These are phyloP conservation scores for Fusarium chlamydosporum DNA, from an alignment of 2,329 filamentous ascomycete genomes.

Conservation along the genomic window DNA sequence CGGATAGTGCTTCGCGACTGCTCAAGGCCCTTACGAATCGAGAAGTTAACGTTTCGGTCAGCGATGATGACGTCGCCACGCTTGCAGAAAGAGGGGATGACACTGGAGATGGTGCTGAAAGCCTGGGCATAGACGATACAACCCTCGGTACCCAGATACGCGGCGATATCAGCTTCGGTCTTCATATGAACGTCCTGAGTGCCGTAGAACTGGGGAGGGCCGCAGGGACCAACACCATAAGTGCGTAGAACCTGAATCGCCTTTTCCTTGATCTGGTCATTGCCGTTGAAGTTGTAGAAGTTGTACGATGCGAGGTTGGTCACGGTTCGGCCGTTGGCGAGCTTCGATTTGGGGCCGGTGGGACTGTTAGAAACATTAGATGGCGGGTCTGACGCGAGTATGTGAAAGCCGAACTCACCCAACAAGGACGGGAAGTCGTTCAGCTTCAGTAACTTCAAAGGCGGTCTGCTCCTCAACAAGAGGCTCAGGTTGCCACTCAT, in stretches of 20 bases:
- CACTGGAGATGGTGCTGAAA: constrained; percentile 96
- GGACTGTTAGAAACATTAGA: constrained; percentile 59
- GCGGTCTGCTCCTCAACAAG: constrained; percentile 80
- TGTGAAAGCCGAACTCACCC: constrained; percentile 70
- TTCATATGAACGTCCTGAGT: constrained; percentile 99
- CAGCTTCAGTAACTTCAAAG: constrained; percentile 84
- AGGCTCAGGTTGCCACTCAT: constrained; percentile 96
- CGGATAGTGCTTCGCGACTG: constrained; percentile 90
- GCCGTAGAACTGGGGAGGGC: constrained; percentile 97
- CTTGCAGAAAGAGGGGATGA: constrained; percentile 97
- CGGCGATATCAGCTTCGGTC: constrained; percentile 92
- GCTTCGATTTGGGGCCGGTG: constrained; percentile 89
- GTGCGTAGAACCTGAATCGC: constrained; percentile 93
- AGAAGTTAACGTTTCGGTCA: constrained; percentile 92
- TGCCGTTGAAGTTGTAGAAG: constrained; percentile 96
- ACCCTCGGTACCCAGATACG: constrained; percentile 86
- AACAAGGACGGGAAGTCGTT: constrained; percentile 88
- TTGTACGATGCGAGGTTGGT: constrained; percentile 96
- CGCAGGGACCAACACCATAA: constrained; percentile 96
- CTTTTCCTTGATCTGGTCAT: constrained; percentile 93
- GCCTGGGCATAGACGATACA: constrained; percentile 97
- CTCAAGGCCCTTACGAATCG: constrained; percentile 94
- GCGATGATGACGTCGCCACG: constrained; percentile 97
- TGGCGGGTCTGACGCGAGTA: neutral
- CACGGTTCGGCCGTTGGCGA: constrained; percentile 89